Conservation (phyloP, 441 rosid species). For the Euphorbia schlechtendalii region DNA sequence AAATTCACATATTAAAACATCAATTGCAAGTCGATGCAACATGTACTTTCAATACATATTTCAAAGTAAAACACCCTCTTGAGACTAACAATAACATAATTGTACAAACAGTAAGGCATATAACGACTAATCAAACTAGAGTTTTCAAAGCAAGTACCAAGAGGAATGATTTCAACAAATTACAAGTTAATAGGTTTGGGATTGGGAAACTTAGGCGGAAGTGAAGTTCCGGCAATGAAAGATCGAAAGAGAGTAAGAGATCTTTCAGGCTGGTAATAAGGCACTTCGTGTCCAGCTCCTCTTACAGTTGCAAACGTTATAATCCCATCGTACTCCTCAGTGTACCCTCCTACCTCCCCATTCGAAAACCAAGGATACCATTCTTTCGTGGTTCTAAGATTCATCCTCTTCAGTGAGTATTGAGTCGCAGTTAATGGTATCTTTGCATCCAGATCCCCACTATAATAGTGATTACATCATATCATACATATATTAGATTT, state of each 20-base stretch:
- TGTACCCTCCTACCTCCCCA: slow-evolving; percentile 72
- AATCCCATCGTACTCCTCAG: slow-evolving; percentile 50
- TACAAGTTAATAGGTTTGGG: too few relatives aligned
- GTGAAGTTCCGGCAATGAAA: slow-evolving; percentile 49
- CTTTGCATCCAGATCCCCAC: slow-evolving; percentile 72
- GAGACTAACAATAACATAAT: too few relatives aligned
- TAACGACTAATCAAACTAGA: too few relatives aligned
- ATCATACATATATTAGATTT: background rate
- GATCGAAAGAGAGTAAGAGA: slow-evolving; percentile 58
- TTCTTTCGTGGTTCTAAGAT: slow-evolving; percentile 33
- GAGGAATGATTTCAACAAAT: too few relatives aligned
- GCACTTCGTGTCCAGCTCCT: slow-evolving; percentile 83
- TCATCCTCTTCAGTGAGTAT: slow-evolving; percentile 47
- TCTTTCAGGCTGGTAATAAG: slow-evolving; percentile 61
- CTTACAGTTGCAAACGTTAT: slow-evolving; percentile 66
- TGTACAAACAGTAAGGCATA: too few relatives aligned
- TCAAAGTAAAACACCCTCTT: too few relatives aligned
- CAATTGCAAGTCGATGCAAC: too few relatives aligned
- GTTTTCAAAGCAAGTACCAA: too few relatives aligned
- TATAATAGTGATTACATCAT: slow-evolving; percentile 15
- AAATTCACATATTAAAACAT: too few relatives aligned
- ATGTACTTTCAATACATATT: too few relatives aligned
- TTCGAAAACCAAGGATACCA: slow-evolving; percentile 64
- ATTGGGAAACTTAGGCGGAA: slow-evolving; percentile 28
- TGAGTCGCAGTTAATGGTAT: slow-evolving; percentile 61